Evolutionary conservation across 768 basidiomycete species (phyloP).

Genomic region (Solioccasus polychromus): DNA sequence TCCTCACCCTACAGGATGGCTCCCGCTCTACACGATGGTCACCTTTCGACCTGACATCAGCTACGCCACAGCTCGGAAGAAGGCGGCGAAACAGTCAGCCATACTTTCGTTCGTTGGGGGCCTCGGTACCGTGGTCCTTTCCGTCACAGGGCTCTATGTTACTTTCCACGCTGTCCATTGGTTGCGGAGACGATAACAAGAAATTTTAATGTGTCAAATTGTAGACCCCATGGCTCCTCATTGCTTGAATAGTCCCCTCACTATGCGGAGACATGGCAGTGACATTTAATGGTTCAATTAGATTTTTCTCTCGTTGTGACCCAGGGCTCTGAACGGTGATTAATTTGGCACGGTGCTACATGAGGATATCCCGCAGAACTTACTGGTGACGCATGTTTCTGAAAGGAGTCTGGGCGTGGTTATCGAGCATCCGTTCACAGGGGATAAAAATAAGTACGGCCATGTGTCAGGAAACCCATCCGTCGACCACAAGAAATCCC

Average conservation of each 20-base stretch:
- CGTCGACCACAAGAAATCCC: constrained; percentile 21
- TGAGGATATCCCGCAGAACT: constrained; percentile 31
- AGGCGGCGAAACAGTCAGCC: constrained; percentile 65
- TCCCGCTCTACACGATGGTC: constrained; percentile 95
- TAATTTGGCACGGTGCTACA: constrained; percentile 31
- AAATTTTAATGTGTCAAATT: constrained; percentile 22
- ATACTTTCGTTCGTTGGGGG: constrained; percentile 54
- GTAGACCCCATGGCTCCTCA: constrained; percentile 31
- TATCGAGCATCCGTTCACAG: constrained; percentile 27
- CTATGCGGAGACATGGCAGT: constrained; percentile 20
- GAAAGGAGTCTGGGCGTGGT: constrained; percentile 17
- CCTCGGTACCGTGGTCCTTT: constrained; percentile 44
- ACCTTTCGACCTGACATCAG: constrained; percentile 95
- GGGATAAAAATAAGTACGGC: constrained; percentile 31
- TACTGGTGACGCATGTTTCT: constrained; percentile 24
- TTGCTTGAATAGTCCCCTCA: constrained; percentile 26
- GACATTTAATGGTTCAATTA: constrained; percentile 20
- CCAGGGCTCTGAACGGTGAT: constrained; percentile 32
- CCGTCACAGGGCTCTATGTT: constrained; percentile 41
- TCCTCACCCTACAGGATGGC: constrained; percentile 70
- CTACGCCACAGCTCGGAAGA: constrained; percentile 76
- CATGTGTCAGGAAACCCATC: constrained; percentile 15
- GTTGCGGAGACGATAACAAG: constrained; percentile 20
- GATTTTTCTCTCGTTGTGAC: constrained; percentile 17
- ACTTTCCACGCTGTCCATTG: constrained; percentile 18